Conservation (phyloP, 306 rosid genomes). For the Pueraria montana region DNA sequence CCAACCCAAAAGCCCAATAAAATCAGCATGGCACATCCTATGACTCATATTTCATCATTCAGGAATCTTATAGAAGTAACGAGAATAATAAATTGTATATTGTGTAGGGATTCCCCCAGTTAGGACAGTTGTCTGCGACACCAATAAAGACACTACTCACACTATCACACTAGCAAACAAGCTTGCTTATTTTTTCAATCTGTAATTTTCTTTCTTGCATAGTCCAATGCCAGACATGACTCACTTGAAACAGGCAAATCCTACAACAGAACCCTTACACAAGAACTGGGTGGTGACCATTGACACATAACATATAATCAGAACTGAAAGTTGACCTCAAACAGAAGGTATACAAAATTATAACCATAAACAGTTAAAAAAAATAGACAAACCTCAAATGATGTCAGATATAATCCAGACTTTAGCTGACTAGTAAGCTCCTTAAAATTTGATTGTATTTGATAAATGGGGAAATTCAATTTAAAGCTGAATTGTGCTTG, state of each 20-base stretch:
- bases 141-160: slow-evolving; percentile 7
- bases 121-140: slow-evolving; percentile 36
- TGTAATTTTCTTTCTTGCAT: slow-evolving; percentile 9
- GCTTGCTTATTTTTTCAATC: slow-evolving; percentile 9
- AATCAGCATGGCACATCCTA: too few species aligned
- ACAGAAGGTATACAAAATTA: neutral
- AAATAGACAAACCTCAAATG: slow-evolving; percentile 72
- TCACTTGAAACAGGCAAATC: slow-evolving; percentile 20
- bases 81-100: slow-evolving; percentile 20
- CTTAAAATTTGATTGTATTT: slow-evolving; percentile 67
- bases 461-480: slow-evolving; percentile 78
- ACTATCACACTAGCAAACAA: slow-evolving; percentile 13
- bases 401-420: slow-evolving; percentile 73
- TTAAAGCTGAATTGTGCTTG: slow-evolving; percentile 76
- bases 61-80: slow-evolving; percentile 23
- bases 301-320: slow-evolving; percentile 36
- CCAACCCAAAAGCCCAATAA: slow-evolving; percentile 48
- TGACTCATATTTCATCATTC: slow-evolving; percentile 35
- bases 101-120: neutral
- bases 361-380: slow-evolving; percentile 17
- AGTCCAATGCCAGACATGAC: slow-evolving; percentile 35
- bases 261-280: slow-evolving; percentile 19
- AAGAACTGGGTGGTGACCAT: slow-evolving; percentile 15
- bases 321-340: slow-evolving; percentile 36
- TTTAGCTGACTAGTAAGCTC: slow-evolving; percentile 77